Base-by-base conservation (phyloP, 768 basidiomycete genomes). In the Lactifluus volemus region DNA sequence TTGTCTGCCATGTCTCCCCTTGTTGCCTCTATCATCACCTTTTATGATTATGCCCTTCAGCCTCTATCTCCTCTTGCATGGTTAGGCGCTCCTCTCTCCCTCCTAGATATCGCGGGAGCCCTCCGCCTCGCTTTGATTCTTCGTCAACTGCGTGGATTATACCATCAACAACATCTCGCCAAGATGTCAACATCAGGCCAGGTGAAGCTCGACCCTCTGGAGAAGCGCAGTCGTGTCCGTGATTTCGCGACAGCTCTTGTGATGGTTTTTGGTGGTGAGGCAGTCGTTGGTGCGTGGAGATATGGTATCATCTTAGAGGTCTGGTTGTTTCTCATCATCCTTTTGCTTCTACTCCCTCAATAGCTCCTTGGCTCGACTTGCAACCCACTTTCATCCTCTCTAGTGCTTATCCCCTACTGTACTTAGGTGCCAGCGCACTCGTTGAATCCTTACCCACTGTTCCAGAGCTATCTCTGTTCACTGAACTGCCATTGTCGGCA, bases 231-330 rank as follows among this genome's bases (percentile, higher is more conserved):
- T 44, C 49, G 59, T 34, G 63, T 54, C 36, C 65, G 65, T 38
- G 57, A 66, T 49, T 34, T 61, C 41, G 59, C 57, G 32, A 49
- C 65, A 19, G 55, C 15, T 54, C 64, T 66, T 45, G 5, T 66
- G 12, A 61, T 66, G 56, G 65, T 66, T n/a, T 66, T 61, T 19
- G 63, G 63, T 61, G 65, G 65, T 10, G 65, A 66, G 41, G 63
- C 63, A 5, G 19, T 66, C 34, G 42, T 66, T 32, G 63, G 65
- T 66, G 39, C 54, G 63, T 60, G 12, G 44, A 32, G 12, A 36
- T 36, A 29, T n/a, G 11, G 12, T n/a, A 21, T 44, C 8, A 17
- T 15, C 25, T 56, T 19, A 38, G 29, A 41, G 21, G 39, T 49
- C 29, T 63, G 47, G 49, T 29, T 39, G 9, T 45, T 30, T 15